These are phyloP conservation scores for Penicillium coprophilum DNA, from an alignment of 495 filamentous ascomycete genomes.

Conservation along the genomic window DNA sequence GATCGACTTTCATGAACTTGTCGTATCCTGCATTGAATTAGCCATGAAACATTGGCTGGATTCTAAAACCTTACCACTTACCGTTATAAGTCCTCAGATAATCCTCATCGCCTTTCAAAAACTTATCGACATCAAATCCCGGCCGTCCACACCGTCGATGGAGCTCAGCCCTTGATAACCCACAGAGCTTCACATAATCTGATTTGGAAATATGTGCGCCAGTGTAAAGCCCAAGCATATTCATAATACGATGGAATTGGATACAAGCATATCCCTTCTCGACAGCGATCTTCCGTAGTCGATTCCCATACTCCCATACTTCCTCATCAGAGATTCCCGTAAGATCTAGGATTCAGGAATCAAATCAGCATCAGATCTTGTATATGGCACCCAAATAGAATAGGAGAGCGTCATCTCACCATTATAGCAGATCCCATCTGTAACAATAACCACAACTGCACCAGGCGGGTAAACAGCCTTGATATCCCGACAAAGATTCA, in stretches of 20 bases:
- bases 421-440: conserved; percentile 55
- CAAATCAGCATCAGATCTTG: background rate
- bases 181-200: conserved; percentile 8
- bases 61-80: background rate
- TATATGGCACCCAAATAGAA: background rate
- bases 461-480: conserved; percentile 47
- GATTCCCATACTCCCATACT: conserved; percentile 52
- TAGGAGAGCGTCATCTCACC: conserved; percentile 27
- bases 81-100: conserved; percentile 13
- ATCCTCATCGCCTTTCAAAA: conserved; percentile 8
- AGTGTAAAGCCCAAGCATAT: conserved; percentile 4
- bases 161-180: conserved; percentile 2
- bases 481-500: conserved; percentile 42
- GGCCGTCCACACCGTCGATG: conserved; percentile 5
- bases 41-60: background rate
- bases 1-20: conserved; percentile 13
- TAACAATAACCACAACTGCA: conserved; percentile 49
- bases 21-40: conserved; percentile 7
- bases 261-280: conserved; percentile 32
- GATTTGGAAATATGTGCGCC: background rate
- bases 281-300: conserved; percentile 40
- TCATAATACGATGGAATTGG: conserved; percentile 12
- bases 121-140: conserved; percentile 8
- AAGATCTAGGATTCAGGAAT: conserved; percentile 38
- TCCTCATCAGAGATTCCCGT: conserved; percentile 49